These are phyloP conservation scores for Pseudopyricularia javanii DNA, from an alignment of 2,329 filamentous ascomycete species.

Conservation along the genomic window DNA sequence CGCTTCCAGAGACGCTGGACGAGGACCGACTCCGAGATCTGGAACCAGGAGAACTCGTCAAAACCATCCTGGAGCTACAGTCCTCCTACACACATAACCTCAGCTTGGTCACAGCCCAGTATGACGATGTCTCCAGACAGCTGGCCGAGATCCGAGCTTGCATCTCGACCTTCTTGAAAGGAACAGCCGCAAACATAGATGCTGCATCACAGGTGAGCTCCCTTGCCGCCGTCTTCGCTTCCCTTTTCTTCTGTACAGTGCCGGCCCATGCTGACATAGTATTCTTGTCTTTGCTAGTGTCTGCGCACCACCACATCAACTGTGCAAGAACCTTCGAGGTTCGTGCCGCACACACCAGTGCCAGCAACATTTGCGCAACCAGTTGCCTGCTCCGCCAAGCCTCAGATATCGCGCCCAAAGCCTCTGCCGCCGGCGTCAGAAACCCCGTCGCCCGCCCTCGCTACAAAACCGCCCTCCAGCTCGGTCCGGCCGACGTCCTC, in stretches of 20 bases:
- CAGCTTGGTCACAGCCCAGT: constrained; percentile 18
- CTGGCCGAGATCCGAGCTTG: constrained; percentile 19
- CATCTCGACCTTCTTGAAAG: constrained; percentile 11
- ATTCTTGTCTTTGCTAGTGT: background rate
- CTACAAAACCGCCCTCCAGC: background rate
- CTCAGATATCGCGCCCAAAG: background rate
- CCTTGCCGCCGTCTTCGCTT: background rate
- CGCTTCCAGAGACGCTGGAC: background rate
- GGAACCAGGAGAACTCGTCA: constrained; percentile 20
- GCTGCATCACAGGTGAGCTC: constrained; percentile 18
- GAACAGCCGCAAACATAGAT: constrained; percentile 16
- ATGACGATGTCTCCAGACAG: constrained; percentile 19
- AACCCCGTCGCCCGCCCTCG: background rate
- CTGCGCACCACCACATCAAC: background rate
- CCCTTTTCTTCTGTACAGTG: background rate
- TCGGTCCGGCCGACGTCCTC: background rate
- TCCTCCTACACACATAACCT: constrained; percentile 20
- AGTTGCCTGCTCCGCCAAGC: background rate
- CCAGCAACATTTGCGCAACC: background rate
- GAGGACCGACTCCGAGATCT: constrained; percentile 16
- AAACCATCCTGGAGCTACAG: constrained; percentile 21
- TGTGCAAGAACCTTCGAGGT: background rate
- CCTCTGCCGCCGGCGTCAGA: background rate
- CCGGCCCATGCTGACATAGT: background rate
- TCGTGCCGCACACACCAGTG: background rate